Evolutionary conservation across 1,284 basidiomycete species (phyloP), one percentile per base, ranked within the genome.

Genomic region (Cutaneotrichosporon curvatum): DNA sequence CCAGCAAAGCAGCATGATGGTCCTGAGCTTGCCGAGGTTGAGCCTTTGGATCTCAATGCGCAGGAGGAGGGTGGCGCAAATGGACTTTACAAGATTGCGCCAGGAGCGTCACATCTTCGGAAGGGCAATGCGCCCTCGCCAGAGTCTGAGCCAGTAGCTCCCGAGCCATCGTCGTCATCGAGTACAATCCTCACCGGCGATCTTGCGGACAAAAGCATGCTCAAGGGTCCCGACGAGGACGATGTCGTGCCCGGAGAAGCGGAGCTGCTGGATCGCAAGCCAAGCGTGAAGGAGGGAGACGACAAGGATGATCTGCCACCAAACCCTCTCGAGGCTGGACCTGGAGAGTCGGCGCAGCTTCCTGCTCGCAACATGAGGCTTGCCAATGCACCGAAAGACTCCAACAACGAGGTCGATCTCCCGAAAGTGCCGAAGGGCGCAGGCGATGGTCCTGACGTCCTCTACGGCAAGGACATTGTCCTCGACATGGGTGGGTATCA

Each of bases 381-480:
- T 14, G 31, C 23, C 4, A 18, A 47, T 38, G 31, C 48, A 15
- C 16, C n/a, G 3, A 44, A 50, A 28, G 37, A 39, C 12, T 47
- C 56, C 37, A 60, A 72, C 21, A 79, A 77, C 8, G 81, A 84
- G 48, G 76, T 78, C 19, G 73, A 75, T 2, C 64, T 85, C 23
- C 78, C 77, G 10, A 63, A 71, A 35, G 59, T 78, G 16, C 63
- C 69, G 45, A 61, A 74, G 16, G 74, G 77, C 12, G 69, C 75
- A 18, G 73, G 74, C 9, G 76, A 81, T 49, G 75, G 77, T 37
- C 83, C 84, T 18, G 78, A 79, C 5, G 78, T 89, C 1, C 73
- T 81, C 37, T 87, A 87, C 59, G 81, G 58, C 14, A 53, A 55
- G 51, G 71, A 87, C 79, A 62, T 74, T 73, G 71, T 73, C 19